A percentile compares a stretch with the other conserved stretches of the same genome.
These are phyloP conservation scores for Colletotrichum scovillei DNA, from an alignment of 2,329 filamentous ascomycete species.

Conservation along the genomic window DNA sequence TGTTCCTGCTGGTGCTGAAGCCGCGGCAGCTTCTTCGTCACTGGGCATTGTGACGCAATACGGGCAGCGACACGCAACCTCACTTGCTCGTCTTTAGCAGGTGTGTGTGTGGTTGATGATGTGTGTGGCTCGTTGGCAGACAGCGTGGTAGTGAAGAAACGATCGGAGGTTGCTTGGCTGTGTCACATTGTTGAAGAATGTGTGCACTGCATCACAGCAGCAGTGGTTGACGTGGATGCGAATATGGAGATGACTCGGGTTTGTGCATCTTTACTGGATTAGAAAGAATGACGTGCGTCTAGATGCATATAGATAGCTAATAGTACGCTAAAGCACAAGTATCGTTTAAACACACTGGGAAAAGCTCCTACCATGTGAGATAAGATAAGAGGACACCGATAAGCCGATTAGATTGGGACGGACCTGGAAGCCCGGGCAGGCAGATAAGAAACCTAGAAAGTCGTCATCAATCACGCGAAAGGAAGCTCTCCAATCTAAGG, in stretches of 20 bases:
- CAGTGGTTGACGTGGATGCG: neutral
- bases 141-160: constrained; percentile 26
- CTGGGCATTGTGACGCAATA: constrained; percentile 20
- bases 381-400: neutral
- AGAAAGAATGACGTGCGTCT: neutral
- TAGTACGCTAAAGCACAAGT: neutral
- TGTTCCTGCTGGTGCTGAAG: constrained; percentile 12
- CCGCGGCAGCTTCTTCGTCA: constrained; percentile 1
- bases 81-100: neutral
- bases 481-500: neutral
- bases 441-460: neutral
- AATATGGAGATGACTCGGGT: neutral
- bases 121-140: constrained; percentile 11
- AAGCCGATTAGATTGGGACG: too few relatives aligned
- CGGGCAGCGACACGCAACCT: constrained; percentile 12
- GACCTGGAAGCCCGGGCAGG: neutral
- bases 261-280: neutral
- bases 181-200: constrained; percentile 33
- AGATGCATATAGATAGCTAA: neutral
- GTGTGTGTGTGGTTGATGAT: neutral
- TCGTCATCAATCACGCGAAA: neutral
- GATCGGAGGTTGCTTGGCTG: constrained; percentile 13
- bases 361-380: neutral
- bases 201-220: constrained; percentile 16
- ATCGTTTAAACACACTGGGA: neutral